Evolutionary conservation across 2,329 filamentous ascomycete genomes (phyloP).

Genomic region (Cladophialophora chaetospira): DNA sequence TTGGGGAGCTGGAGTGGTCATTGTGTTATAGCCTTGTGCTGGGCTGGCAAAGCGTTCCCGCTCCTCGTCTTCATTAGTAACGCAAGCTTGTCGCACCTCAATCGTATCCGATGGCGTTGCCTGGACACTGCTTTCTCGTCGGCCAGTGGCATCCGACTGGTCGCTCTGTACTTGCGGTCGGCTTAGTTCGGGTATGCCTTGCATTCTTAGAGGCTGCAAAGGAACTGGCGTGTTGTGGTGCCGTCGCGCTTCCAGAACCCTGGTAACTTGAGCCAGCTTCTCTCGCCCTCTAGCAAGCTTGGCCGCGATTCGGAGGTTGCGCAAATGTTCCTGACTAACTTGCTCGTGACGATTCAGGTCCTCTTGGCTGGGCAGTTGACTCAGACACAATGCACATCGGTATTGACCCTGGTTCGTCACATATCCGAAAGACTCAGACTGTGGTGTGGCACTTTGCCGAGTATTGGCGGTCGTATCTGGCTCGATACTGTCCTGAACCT

Average conservation of each 20-base stretch:
- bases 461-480: background rate
- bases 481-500: constrained; percentile 1
- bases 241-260: background rate
- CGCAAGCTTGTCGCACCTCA: no score
- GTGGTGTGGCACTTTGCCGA: background rate
- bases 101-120: constrained; percentile 4
- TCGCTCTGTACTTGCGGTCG: background rate
- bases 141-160: background rate
- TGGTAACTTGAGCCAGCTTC: constrained; percentile 15
- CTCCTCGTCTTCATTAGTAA: no score
- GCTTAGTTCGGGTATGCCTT: background rate
- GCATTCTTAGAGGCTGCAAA: background rate
- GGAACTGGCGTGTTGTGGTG: background rate
- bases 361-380: constrained; percentile 18
- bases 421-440: constrained; percentile 19
- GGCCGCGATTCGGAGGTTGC: constrained; percentile 10
- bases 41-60: no score
- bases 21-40: no score
- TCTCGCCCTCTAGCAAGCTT: constrained; percentile 17
- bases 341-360: constrained; percentile 21
- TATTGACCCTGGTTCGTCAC: constrained; percentile 20
- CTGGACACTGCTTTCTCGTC: background rate
- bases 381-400: constrained; percentile 25
- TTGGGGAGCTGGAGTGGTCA: background rate
- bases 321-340: constrained; percentile 16